Conservation (phyloP, 139 green algal genomes). For the Nannochloris sp. region DNA sequence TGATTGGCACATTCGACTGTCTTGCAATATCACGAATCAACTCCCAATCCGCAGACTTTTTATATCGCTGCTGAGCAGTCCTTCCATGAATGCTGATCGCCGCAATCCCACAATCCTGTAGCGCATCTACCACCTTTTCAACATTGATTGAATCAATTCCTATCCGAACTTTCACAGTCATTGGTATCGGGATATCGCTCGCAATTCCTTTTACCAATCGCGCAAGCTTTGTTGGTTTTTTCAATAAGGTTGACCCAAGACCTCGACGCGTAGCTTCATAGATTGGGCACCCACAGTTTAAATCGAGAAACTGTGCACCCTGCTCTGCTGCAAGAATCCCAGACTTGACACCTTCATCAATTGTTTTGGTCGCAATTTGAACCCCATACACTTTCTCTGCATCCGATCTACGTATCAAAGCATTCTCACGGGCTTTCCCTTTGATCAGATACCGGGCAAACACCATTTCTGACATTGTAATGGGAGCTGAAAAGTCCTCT, state of each 20-base stretch:
- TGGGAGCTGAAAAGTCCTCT: conserved; percentile 49
- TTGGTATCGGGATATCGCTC: conserved; percentile 44
- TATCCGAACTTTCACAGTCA: conserved; percentile 75
- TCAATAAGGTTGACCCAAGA: conserved; percentile 61
- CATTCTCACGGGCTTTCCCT: conserved; percentile 15
- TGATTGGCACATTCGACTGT: conserved; percentile 32
- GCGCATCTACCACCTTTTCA: conserved; percentile 35
- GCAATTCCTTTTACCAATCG: conserved; percentile 66
- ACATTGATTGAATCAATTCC: conserved; percentile 62
- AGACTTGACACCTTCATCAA: conserved; percentile 58
- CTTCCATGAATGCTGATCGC: conserved; percentile 75
- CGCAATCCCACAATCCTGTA: conserved; percentile 56
- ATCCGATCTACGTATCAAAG: conserved; percentile 13
- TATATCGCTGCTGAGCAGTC: conserved; percentile 79
- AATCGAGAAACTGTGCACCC: conserved; percentile 63
- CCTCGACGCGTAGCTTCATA: conserved; percentile 68
- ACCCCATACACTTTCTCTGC: conserved; percentile 31
- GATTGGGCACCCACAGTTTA: conserved; percentile 84
- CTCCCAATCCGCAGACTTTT: conserved; percentile 63
- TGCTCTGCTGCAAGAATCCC: conserved; percentile 43
- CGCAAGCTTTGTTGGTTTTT: conserved; percentile 69
- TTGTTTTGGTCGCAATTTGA: conserved; percentile 71
- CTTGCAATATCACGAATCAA: conserved; percentile 40
- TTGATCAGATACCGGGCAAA: conserved; percentile 53
- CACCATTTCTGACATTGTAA: conserved; percentile 74